These are phyloP conservation scores for Mortierella sp. DNA, from an alignment of 371 early-diverging fungal genomes.

Conservation along the genomic window DNA sequence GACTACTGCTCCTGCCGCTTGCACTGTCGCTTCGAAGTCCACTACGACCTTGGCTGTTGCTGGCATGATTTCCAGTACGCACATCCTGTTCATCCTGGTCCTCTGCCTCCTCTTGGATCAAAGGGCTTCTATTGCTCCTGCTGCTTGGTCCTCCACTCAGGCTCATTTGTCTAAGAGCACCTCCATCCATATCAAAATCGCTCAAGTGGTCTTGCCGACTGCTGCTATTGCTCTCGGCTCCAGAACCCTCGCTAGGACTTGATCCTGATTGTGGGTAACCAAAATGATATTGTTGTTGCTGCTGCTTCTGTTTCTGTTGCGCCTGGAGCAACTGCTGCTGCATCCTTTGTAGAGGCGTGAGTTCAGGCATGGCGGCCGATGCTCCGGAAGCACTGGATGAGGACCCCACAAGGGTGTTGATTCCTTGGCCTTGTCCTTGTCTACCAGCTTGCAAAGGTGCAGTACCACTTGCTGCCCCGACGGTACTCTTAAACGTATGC, in stretches of 20 bases:
- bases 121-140: conserved; percentile 1
- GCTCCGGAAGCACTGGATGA: not conserved
- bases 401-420: not conserved
- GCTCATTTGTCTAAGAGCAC: conserved; percentile 8
- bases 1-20: conserved; percentile 15
- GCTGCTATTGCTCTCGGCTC: conserved; percentile 33
- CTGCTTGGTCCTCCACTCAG: conserved; percentile 13
- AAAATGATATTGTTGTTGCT: conserved; percentile 25
- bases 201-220: conserved; percentile 20
- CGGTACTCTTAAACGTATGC: conserved; percentile 1
- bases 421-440: conserved; percentile 1
- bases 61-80: not conserved
- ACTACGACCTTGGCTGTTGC: conserved; percentile 2
- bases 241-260: conserved; percentile 17
- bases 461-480: not conserved
- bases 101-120: conserved; percentile 2
- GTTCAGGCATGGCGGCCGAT: not conserved
- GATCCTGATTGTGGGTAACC: conserved; percentile 44
- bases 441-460: not conserved
- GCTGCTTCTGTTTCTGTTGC: conserved; percentile 16
- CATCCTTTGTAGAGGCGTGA: conserved; percentile 46
- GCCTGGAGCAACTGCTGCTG: conserved; percentile 39
- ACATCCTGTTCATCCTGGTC: not conserved
- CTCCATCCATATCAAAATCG: conserved; percentile 17
- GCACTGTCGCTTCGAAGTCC: conserved; percentile 4